Evolutionary conservation across 805 yeast genomes (phyloP).

Genomic region (Kurtzmaniella fragi): DNA sequence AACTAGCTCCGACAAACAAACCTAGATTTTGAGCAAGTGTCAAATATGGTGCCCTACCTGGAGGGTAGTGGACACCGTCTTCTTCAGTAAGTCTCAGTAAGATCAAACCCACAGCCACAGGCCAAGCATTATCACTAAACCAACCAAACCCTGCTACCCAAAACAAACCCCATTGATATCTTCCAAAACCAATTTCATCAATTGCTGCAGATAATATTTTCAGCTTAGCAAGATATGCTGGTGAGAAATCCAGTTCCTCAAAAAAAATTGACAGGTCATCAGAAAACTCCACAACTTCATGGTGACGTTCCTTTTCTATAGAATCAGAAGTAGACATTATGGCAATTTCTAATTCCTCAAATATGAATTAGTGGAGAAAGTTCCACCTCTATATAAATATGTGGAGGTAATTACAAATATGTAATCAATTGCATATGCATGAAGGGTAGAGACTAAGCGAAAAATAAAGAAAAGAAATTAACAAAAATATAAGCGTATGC

Average conservation of each 20-base stretch:
- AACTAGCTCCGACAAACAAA: conserved; percentile 22
- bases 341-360: too few relatives aligned
- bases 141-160: conserved; percentile 57
- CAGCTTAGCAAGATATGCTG: conserved; percentile 18
- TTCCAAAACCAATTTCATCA: conserved; percentile 36
- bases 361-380: conserved; percentile 1
- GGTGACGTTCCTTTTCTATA: background rate
- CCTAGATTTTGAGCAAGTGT: conserved; percentile 42
- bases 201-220: conserved; percentile 21
- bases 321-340: background rate
- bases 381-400: background rate
- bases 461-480: too few relatives aligned
- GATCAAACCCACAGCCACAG: conserved; percentile 30
- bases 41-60: conserved; percentile 28
- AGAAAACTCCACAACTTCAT: background rate
- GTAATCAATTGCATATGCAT: too few relatives aligned
- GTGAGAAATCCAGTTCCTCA: conserved; percentile 3
- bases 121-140: conserved; percentile 43
- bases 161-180: conserved; percentile 46
- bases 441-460: too few relatives aligned
- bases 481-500: too few relatives aligned
- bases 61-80: conserved; percentile 33
- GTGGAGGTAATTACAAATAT: too few relatives aligned
- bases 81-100: conserved; percentile 25
- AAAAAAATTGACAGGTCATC: conserved; percentile 1